Percentiles rank a stretch among this genome's conserved stretches.
These are phyloP conservation scores for Hypoxylon sp. DNA, from an alignment of 2,329 filamentous ascomycete species.

Conservation along the genomic window DNA sequence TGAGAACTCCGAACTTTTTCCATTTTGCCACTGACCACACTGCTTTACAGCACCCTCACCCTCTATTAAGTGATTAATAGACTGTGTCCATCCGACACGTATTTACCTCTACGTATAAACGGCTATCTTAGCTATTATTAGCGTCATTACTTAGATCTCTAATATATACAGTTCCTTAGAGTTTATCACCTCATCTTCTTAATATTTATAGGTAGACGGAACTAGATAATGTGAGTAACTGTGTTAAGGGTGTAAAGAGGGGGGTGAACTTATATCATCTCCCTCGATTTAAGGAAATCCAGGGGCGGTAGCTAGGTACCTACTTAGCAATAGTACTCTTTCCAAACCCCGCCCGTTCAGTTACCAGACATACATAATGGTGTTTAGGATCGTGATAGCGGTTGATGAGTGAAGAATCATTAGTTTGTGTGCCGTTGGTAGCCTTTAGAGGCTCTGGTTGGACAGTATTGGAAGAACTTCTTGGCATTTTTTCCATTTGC, in stretches of 20 bases:
- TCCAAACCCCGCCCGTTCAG: slow-evolving; percentile 83
- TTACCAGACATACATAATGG: slow-evolving; percentile 85
- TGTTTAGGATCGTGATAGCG: slow-evolving; percentile 53
- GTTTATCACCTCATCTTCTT: slow-evolving; percentile 98
- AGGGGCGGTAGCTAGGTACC: slow-evolving; percentile 73
- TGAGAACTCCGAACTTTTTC: too few species aligned
- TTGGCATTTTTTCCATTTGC: slow-evolving; percentile 42
- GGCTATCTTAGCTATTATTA: too few species aligned
- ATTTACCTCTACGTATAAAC: too few species aligned
- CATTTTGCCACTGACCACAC: too few species aligned
- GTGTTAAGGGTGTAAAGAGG: slow-evolving; percentile 1
- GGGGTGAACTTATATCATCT: slow-evolving; percentile 73
- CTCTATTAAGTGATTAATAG: too few species aligned
- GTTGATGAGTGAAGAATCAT: slow-evolving; percentile 49
- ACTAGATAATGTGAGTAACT: slow-evolving; percentile 62
- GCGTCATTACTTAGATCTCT: too few species aligned
- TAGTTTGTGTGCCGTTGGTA: slow-evolving; percentile 52
- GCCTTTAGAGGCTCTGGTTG: slow-evolving; percentile 52
- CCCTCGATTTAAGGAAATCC: slow-evolving; percentile 82
- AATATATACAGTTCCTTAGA: too few species aligned
- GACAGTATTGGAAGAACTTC: slow-evolving; percentile 38
- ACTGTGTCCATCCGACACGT: too few species aligned
- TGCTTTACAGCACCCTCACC: too few species aligned
- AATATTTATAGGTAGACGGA: slow-evolving; percentile 82
- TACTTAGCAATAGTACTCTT: slow-evolving; percentile 80